Evolutionary conservation across 1,284 basidiomycete genomes (phyloP), one percentile per base, ranked within the genome.

Genomic region (Takashimella koratensis): DNA sequence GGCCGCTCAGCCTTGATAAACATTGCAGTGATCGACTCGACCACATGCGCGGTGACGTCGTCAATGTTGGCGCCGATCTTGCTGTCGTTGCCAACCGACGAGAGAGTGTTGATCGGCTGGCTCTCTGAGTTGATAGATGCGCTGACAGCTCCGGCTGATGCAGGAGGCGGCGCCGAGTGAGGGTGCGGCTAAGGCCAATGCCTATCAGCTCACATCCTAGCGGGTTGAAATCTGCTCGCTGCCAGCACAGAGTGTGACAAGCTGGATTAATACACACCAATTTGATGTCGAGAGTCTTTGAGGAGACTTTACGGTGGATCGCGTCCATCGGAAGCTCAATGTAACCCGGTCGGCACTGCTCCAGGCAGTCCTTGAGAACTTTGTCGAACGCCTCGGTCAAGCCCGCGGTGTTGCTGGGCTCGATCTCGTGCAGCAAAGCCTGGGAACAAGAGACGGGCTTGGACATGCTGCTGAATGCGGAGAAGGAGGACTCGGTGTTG

Each of bases 291-390:
- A 98, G 81, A 8, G 83, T 80, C 44, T 82, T 80, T 2, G 82
- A 75, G 0, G 88, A 82, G 23, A 94, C 85, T 64, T 85, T 83
- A 47, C 80, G 77, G 64, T 83, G 81, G 5, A 90, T 86, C 42
- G 93, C 77, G 66, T 98, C 88, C 12, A 87, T 93, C 0, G 94
- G 95, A 5, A 98, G 79, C 39, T 87, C 83, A 50, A 98, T 76
- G 71, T 98, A 98, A 19, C 88, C 89, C 0, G 94, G 93, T 20
- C 88, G 83, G 30, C 87, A 87, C 82, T 90, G 63, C 40, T 53
- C 53, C 49, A 96, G 82, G 56, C 89, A 90, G 23, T 84, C 83
- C 3, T 79, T 81, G 47, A 98, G 78, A 46, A 92, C 79, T 42
- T 86, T 82, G 73, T 98, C 94, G 45, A 98, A 90, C 62, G 88